Evolutionary conservation across 140 eudicot species (phyloP).

Genomic region (Ambrosia hybrid): DNA sequence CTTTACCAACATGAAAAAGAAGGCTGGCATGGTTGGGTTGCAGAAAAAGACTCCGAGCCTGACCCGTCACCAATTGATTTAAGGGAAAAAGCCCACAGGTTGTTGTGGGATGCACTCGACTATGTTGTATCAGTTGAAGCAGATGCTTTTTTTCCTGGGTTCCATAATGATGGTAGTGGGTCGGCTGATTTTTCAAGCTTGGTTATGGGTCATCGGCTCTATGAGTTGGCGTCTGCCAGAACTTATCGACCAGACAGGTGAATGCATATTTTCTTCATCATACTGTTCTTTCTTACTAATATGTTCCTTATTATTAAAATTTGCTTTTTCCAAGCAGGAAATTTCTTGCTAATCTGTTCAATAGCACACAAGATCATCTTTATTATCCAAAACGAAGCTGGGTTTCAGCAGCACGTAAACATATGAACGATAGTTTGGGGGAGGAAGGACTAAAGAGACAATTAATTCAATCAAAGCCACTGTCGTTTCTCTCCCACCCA

Average conservation of each 20-base stretch:
- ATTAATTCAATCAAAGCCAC: slow-evolving; percentile 39
- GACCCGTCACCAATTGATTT: slow-evolving; percentile 67
- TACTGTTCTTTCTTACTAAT: neutral
- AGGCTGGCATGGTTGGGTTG: slow-evolving; percentile 99
- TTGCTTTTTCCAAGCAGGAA: slow-evolving; percentile 47
- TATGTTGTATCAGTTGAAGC: slow-evolving; percentile 89
- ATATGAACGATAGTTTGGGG: slow-evolving; percentile 68
- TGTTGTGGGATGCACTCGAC: slow-evolving; percentile 94
- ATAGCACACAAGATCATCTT: slow-evolving; percentile 53
- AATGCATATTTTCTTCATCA: neutral
- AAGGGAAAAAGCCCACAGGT: slow-evolving; percentile 80
- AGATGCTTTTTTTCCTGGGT: slow-evolving; percentile 92
- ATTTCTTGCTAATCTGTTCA: slow-evolving; percentile 66
- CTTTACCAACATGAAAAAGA: slow-evolving; percentile 88
- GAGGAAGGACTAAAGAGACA: slow-evolving; percentile 68
- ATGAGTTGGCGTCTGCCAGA: slow-evolving; percentile 72
- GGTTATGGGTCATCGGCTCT: slow-evolving; percentile 92
- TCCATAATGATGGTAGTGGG: slow-evolving; percentile 82
- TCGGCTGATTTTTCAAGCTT: slow-evolving; percentile 87
- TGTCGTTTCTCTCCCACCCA: slow-evolving; percentile 81
- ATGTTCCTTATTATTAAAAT: slow-evolving; percentile 10
- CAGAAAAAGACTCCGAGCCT: slow-evolving; percentile 76
- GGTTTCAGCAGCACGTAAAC: slow-evolving; percentile 63
- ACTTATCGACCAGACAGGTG: slow-evolving; percentile 96
- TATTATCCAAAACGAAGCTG: slow-evolving; percentile 70